phyloP scores from a whole-genome alignment of 148 eudicot genomes.

The Chenopodium formosanum region DNA sequence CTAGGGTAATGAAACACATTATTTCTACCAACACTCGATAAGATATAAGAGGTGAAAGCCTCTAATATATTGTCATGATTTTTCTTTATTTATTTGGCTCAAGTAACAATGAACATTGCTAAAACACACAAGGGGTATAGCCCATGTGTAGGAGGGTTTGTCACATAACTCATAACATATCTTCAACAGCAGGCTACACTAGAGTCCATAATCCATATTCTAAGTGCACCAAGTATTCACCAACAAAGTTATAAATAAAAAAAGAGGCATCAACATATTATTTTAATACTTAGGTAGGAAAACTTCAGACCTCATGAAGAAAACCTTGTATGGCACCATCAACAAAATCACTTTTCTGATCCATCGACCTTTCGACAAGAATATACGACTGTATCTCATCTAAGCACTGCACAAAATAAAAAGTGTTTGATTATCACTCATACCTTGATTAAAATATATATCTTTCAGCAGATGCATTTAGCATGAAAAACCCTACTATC shows the following conservation, averaged over 20 bases:
- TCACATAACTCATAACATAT: not conserved
- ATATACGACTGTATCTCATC: conserved; percentile 97
- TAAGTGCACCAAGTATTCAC: not conserved
- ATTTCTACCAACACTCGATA: not conserved
- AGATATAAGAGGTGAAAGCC: not conserved
- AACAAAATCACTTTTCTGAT: conserved; percentile 35
- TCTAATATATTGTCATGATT: not conserved
- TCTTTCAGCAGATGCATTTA: not conserved
- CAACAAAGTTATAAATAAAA: not conserved
- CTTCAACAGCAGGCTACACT: not conserved
- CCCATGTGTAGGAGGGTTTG: not conserved
- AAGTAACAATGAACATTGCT: not conserved
- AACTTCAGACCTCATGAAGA: conserved; percentile 65
- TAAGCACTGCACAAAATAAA: conserved; percentile 50
- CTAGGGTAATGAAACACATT: not conserved
- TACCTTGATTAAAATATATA: not conserved
- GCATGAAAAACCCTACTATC: not conserved
- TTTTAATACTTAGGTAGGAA: conserved; percentile 2
- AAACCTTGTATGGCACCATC: conserved; percentile 39
- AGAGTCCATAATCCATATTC: not conserved
- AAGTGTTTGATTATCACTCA: not conserved
- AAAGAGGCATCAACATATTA: not conserved
- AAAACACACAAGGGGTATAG: not conserved
- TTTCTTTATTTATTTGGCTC: not conserved
- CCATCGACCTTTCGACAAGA: conserved; percentile 54